Percentiles rank a stretch among this genome's conserved stretches.
Conservation (phyloP, 345 rosid species). For the Heritiera littoralis region DNA sequence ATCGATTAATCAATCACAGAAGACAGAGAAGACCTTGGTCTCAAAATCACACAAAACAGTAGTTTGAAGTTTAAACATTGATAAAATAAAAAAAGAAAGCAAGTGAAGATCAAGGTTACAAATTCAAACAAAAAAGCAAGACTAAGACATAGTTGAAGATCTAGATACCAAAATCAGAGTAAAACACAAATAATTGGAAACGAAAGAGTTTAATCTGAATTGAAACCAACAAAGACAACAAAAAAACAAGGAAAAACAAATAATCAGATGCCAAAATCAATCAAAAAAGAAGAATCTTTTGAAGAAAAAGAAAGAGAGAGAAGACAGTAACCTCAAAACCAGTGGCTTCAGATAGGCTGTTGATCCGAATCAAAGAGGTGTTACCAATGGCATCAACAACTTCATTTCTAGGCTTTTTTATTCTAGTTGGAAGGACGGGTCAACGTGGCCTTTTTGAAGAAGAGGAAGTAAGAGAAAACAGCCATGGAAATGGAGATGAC, state of each 20-base stretch:
- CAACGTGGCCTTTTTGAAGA: conserved; percentile 24
- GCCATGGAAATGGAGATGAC: conserved; percentile 52
- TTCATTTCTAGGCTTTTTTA: conserved; percentile 52
- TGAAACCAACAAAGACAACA: background rate
- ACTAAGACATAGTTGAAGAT: background rate
- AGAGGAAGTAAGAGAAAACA: conserved; percentile 46
- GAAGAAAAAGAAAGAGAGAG: background rate
- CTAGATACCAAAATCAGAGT: background rate
- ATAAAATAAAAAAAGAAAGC: background rate
- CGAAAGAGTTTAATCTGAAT: background rate
- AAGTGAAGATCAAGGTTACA: background rate
- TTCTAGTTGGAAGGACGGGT: conserved; percentile 14
- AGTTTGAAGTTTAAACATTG: background rate
- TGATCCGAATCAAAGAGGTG: conserved; percentile 87
- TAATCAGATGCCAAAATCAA: conserved; percentile 9
- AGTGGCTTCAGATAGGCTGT: conserved; percentile 89
- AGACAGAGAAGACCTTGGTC: background rate
- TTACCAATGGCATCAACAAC: conserved; percentile 72
- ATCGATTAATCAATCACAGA: background rate
- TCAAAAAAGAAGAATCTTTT: background rate
- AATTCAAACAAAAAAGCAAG: background rate
- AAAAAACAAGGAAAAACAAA: background rate
- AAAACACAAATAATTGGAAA: background rate
- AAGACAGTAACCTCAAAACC: conserved; percentile 73
- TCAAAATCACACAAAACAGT: background rate